Evolutionary conservation across 208 protist species (phyloP).

Genomic region (Borovskyia barvae): DNA sequence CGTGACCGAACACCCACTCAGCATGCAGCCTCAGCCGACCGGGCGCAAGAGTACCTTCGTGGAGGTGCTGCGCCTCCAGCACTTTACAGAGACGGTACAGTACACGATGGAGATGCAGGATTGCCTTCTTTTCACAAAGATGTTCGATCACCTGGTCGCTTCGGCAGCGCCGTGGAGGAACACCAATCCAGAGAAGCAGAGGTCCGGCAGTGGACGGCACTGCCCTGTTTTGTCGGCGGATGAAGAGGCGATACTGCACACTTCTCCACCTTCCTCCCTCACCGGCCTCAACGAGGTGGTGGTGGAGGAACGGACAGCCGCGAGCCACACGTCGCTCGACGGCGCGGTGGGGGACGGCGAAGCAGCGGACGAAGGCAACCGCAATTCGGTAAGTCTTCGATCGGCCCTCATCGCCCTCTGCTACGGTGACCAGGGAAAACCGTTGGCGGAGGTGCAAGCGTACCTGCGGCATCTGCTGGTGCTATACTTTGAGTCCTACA

Average conservation of each 20-base stretch:
- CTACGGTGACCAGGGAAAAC: slow-evolving; percentile 31
- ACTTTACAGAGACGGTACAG: slow-evolving; percentile 44
- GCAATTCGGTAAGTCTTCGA: slow-evolving; percentile 24
- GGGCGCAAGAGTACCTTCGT: slow-evolving; percentile 36
- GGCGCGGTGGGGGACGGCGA: neutral
- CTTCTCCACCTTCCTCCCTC: no score
- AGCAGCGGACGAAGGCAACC: neutral
- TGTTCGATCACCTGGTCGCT: slow-evolving; percentile 23
- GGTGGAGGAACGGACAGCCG: slow-evolving; percentile 8
- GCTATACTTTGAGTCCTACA: slow-evolving; percentile 32
- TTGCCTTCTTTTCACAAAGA: slow-evolving; percentile 27
- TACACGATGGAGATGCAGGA: slow-evolving; percentile 40
- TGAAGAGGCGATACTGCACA: slow-evolving; percentile 13
- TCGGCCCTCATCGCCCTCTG: slow-evolving; percentile 33
- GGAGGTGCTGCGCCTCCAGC: slow-evolving; percentile 35
- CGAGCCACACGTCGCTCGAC: neutral
- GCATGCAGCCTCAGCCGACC: slow-evolving; percentile 7
- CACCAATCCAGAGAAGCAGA: neutral
- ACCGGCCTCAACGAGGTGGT: no score
- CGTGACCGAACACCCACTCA: slow-evolving; percentile 4
- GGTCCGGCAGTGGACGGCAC: neutral
- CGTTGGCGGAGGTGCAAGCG: slow-evolving; percentile 23
- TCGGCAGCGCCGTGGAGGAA: slow-evolving; percentile 7
- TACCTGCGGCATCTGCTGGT: slow-evolving; percentile 49
- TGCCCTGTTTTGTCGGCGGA: slow-evolving; percentile 1